Base-by-base conservation (phyloP, 75 land plant genomes). In the Picea sitchensis region DNA sequence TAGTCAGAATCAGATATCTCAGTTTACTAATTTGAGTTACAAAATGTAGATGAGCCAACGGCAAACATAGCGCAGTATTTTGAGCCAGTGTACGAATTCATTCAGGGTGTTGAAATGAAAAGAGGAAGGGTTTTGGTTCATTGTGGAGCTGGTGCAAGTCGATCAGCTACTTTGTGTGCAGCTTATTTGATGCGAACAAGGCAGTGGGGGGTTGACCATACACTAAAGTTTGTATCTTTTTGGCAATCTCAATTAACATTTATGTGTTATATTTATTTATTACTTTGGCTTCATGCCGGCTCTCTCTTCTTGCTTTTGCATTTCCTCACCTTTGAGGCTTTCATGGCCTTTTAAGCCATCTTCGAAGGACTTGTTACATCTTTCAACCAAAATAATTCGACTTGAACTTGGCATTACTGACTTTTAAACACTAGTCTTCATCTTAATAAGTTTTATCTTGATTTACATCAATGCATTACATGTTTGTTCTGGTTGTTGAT, bases 131-230 rank as follows among this genome's bases (percentile, higher is more conserved):
- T 81, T 41, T 54, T 84, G 79, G 78, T 81, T 60, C 86, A 84
- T 60, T 84, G 83, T 69, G 86, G 86, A 20, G 86, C 83, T 76
- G 86, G 86, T 64, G 86, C 84, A n/a, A 81, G 86, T 65, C 72
- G 86, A 4, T 84, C 83, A 58, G 84, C 82, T 18, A 84, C 86
- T 21, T 23, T 84, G 44, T 76, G 79, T 81, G 86, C 83, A 23
- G 76, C 75, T 2, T 84, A 84, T 79, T 60, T 84, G 74, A 84
- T 84, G 83, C 76, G 76, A 17, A 56, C 68, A 31, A 83, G 68
- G 17, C 75, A 71, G 4, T 84, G 86, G 83, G 57, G 75, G 6
- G 79, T 77, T 60, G 72, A 81, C 14, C 18, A 81, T 26, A 68
- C 86, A 58, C 17, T 84, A 68, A 75, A 84, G 79, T 80, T 59